A percentile compares a stretch with the other conserved stretches of the same genome.
Evolutionary conservation across 495 filamentous ascomycete species (phyloP).

Genomic region (Sordaria brevicollis): DNA sequence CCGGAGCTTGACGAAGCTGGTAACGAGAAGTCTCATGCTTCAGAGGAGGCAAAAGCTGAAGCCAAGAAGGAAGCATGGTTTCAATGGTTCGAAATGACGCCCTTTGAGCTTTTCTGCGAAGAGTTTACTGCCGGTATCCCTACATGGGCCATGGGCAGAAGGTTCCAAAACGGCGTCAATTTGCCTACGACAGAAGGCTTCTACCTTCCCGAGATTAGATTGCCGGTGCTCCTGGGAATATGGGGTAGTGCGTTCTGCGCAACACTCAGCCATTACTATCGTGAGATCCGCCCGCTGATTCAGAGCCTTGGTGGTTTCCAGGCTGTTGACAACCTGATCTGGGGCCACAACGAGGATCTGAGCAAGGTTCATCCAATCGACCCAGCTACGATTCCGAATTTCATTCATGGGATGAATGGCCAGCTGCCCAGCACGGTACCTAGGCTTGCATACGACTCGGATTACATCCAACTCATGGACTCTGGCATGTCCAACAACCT

Average conservation of each 20-base stretch:
- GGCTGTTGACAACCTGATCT: conserved; percentile 78
- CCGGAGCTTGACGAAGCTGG: conserved; percentile 45
- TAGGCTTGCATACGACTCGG: conserved; percentile 54
- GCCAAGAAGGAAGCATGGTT: conserved; percentile 80
- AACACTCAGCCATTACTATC: conserved; percentile 90
- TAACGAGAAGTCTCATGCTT: conserved; percentile 30
- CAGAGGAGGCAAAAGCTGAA: conserved; percentile 46
- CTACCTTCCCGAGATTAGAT: conserved; percentile 67
- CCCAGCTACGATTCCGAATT: conserved; percentile 82
- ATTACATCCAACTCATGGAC: conserved; percentile 84
- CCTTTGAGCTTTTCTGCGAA: conserved; percentile 94
- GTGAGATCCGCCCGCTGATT: conserved; percentile 74
- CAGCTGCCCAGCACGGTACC: conserved; percentile 65
- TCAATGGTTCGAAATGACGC: conserved; percentile 95
- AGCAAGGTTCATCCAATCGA: conserved; percentile 88
- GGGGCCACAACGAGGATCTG: conserved; percentile 67
- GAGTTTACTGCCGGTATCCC: conserved; percentile 83
- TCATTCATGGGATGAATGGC: conserved; percentile 65
- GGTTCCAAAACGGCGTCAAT: conserved; percentile 62
- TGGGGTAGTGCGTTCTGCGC: conserved; percentile 96
- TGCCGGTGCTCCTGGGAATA: conserved; percentile 77
- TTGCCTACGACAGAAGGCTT: conserved; percentile 42
- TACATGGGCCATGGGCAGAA: conserved; percentile 82
- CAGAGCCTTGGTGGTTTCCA: conserved; percentile 62
- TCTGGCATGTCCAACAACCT: conserved; percentile 98